Conservation (phyloP, 2,329 filamentous ascomycete genomes). For the Monilinia fructicola region DNA sequence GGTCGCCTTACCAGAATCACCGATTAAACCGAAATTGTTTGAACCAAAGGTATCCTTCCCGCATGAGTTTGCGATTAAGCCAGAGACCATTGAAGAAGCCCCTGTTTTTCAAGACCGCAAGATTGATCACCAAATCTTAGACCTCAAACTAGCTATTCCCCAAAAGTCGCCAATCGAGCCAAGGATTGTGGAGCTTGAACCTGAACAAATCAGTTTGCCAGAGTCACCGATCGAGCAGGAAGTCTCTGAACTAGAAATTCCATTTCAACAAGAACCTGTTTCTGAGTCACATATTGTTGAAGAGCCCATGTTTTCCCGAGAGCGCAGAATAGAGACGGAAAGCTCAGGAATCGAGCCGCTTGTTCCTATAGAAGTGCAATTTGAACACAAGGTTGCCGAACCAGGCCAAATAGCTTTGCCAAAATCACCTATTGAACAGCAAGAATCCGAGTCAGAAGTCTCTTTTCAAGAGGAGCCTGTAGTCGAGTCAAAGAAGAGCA, state of each 20-base stretch:
- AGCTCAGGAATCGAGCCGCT: background rate
- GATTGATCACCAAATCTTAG: background rate
- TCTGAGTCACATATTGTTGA: background rate
- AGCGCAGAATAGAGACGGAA: background rate
- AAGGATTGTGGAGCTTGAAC: background rate
- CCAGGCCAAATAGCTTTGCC: constrained; percentile 7
- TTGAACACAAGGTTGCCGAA: background rate
- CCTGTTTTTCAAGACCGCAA: background rate
- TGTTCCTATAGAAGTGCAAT: background rate
- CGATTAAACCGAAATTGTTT: background rate
- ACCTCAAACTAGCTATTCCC: background rate
- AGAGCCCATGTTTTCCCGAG: background rate
- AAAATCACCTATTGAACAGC: background rate
- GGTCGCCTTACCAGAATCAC: constrained; percentile 15
- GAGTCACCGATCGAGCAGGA: constrained; percentile 1
- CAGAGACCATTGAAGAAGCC: background rate
- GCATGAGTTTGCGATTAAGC: background rate
- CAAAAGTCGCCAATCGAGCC: background rate
- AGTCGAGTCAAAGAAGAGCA: background rate
- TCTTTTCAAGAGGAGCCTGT: background rate
- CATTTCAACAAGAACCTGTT: background rate
- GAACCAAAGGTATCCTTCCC: background rate
- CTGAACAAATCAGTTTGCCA: constrained; percentile 4
- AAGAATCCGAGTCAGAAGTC: background rate
- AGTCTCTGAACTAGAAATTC: background rate